Evolutionary conservation across 345 rosid species (phyloP).

Genomic region (Populus pruinosa): DNA sequence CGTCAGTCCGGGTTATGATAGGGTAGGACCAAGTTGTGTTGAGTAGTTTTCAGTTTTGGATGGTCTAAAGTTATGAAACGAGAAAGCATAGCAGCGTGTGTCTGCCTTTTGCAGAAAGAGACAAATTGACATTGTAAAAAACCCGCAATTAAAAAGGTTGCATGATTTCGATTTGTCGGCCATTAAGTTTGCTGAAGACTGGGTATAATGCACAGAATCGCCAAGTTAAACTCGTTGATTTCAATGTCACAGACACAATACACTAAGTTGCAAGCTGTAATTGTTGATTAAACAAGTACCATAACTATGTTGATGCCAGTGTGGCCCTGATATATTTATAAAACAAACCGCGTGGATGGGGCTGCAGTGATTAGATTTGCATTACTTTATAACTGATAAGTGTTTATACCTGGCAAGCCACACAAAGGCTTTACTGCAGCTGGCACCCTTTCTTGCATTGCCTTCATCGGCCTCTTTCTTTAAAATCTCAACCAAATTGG

Average conservation of each 20-base stretch:
- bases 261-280: neutral
- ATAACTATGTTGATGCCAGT: neutral
- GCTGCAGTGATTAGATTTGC: neutral
- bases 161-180: neutral
- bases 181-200: neutral
- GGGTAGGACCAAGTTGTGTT: neutral
- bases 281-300: neutral
- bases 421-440: constrained; percentile 74
- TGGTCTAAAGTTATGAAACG: neutral
- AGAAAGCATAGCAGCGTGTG: neutral
- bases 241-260: neutral
- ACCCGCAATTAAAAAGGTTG: neutral
- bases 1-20: neutral
- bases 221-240: neutral
- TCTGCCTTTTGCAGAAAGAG: neutral
- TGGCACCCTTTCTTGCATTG: constrained; percentile 41
- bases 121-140: neutral
- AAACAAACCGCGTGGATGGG: neutral
- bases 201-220: neutral
- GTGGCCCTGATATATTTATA: neutral
- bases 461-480: constrained; percentile 68
- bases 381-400: neutral
- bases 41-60: neutral
- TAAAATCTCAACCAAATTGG: constrained; percentile 67
- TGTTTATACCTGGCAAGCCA: constrained; percentile 84